Evolutionary conservation across 2,329 filamentous ascomycete species (phyloP), one percentile per base, ranked within the genome.

Genomic region (Nannizzia gypsea): DNA sequence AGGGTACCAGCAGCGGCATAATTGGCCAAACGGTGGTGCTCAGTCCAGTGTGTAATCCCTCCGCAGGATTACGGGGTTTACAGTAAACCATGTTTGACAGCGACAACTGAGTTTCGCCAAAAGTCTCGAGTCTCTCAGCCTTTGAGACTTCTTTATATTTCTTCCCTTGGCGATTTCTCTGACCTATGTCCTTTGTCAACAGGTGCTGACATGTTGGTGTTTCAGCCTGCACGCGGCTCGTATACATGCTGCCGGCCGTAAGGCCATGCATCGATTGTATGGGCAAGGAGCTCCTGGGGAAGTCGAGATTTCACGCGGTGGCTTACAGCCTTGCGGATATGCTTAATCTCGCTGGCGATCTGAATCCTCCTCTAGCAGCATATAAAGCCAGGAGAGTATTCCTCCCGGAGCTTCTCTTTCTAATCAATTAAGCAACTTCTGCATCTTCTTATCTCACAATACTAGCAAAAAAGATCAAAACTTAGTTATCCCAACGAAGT

Each of bases 211-310:
- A n/a, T n/a, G 26, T 31, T 31, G 50, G 50, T 17, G 50, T 54
- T 54, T 54, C 50, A 54, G 50, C 26, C 50, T 17, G 50, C 26
- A 20, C 24, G 13, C 44, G 44, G 44, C 44, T 24, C 44, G 44
- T 50, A 50, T 50, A 26, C n/a, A 22, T 48, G 44, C 22, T 50
- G 44, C 28, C 50, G 50, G 50, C 50, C 50, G 50, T 54, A 54
- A 54, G 50, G 3, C 28, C n/a, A 13, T n/a, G 50, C 13, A 34
- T 54, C 34, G 15, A 26, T 36, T 36, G 31, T 36, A 54, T 9
- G 26, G 28, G 3, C 26, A 15, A 24, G 26, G 20, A 54, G 24
- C 11, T 52, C 24, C 20, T 26, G 20, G 24, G 50, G 26, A 15
- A 20, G 20, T 31, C 13, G 28, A n/a, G 11, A 20, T 34, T 50